Percentiles rank a stretch among this genome's conserved stretches.
These are phyloP conservation scores for Penicillium pancosmium DNA, from an alignment of 495 filamentous ascomycete species.

Conservation along the genomic window DNA sequence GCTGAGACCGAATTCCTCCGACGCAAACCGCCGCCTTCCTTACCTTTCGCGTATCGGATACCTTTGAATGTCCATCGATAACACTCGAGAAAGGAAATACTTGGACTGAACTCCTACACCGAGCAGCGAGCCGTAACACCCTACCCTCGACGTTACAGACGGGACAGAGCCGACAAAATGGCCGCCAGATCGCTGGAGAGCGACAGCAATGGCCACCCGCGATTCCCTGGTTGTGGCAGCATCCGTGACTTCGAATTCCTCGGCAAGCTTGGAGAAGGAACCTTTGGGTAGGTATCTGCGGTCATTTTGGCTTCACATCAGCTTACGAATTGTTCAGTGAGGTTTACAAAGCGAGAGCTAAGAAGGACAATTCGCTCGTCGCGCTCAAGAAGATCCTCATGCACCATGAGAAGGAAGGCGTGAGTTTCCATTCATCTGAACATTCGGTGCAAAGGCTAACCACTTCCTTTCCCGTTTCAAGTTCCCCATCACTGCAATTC, in stretches of 20 bases:
- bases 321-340: constrained; percentile 57
- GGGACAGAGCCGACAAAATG: constrained; percentile 27
- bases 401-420: constrained; percentile 96
- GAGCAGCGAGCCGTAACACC: no score
- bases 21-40: no score
- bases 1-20: background rate
- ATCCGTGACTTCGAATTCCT: constrained; percentile 87
- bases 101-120: background rate
- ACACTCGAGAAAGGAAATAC: no score
- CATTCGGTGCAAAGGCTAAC: no score
- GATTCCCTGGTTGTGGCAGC: constrained; percentile 82
- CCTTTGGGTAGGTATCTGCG: constrained; percentile 76
- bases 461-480: constrained; percentile 29
- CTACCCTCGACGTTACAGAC: background rate
- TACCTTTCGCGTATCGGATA: background rate
- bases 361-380: constrained; percentile 69
- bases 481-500: constrained; percentile 95
- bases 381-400: constrained; percentile 96
- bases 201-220: constrained; percentile 38
- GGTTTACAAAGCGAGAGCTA: constrained; percentile 86
- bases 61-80: background rate
- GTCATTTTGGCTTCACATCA: background rate
- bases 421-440: constrained; percentile 38
- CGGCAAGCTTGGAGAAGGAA: constrained; percentile 94
- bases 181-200: constrained; percentile 38